Evolutionary conservation across 2,329 filamentous ascomycete genomes (phyloP).

Genomic region (Metarhizium humberi): DNA sequence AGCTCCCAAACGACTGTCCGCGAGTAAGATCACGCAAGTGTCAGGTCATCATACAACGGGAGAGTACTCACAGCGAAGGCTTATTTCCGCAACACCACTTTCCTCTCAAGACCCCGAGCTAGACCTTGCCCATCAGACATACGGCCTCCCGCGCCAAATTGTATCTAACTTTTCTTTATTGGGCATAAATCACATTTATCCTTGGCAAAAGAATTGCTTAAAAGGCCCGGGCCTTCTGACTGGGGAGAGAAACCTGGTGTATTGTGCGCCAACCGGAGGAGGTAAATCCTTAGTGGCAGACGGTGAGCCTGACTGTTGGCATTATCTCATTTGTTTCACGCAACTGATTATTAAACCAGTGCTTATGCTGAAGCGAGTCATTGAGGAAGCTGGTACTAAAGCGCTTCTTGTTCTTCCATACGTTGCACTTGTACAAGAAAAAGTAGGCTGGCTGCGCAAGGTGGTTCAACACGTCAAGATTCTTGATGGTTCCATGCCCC

Average conservation of each 20-base stretch:
- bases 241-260: constrained; percentile 64
- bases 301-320: constrained; percentile 21
- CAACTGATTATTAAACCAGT: constrained; percentile 28
- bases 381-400: constrained; percentile 55
- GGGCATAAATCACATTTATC: constrained; percentile 66
- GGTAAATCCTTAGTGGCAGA: constrained; percentile 69
- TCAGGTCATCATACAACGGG: constrained; percentile 20
- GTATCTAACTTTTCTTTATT: constrained; percentile 55
- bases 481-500: constrained; percentile 17
- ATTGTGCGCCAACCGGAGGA: constrained; percentile 69
- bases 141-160: constrained; percentile 50
- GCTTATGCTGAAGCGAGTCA: constrained; percentile 61
- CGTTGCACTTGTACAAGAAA: constrained; percentile 72
- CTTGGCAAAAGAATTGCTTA: constrained; percentile 71
- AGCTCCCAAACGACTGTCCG: constrained; percentile 20
- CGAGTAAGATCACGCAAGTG: constrained; percentile 37
- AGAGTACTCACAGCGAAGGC: constrained; percentile 48
- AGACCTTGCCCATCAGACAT: constrained; percentile 52
- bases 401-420: constrained; percentile 67
- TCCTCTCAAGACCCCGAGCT: constrained; percentile 44
- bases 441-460: constrained; percentile 62
- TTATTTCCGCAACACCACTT: constrained; percentile 44
- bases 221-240: constrained; percentile 55
- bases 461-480: constrained; percentile 44
- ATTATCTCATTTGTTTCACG: background rate